A percentile compares a stretch with the other conserved stretches of the same genome.
Evolutionary conservation across 805 yeast genomes (phyloP).

Genomic region (Lipomyces sp.): DNA sequence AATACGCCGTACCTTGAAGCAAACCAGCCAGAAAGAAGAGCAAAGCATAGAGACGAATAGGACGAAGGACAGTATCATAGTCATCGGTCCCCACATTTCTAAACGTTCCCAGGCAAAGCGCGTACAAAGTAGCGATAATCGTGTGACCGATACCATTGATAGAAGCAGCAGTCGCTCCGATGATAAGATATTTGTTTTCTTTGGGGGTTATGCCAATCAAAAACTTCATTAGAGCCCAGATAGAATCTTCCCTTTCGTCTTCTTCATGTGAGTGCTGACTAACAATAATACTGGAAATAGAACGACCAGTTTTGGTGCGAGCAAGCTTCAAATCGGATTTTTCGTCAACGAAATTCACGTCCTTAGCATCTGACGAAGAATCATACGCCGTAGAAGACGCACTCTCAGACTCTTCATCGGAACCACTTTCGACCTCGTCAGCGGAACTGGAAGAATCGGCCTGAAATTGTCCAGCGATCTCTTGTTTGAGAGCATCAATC

Average conservation of each 20-base stretch:
- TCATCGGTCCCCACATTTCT: neutral
- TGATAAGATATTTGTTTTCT: neutral
- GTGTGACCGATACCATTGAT: too few species aligned
- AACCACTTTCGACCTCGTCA: conserved; percentile 37
- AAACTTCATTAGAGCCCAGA: conserved; percentile 2
- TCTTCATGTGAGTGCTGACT: neutral
- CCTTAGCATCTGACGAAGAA: conserved; percentile 4
- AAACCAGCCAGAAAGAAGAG: conserved; percentile 23
- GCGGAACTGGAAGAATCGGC: neutral
- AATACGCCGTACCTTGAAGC: conserved; percentile 11
- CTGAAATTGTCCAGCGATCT: conserved; percentile 2
- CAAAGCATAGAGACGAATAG: conserved; percentile 27
- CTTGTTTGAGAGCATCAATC: conserved; percentile 14
- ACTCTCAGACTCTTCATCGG: neutral
- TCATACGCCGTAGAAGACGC: conserved; percentile 4
- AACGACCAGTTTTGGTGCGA: conserved; percentile 9
- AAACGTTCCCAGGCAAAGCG: too few species aligned
- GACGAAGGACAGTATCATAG: conserved; percentile 30
- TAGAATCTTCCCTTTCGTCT: neutral
- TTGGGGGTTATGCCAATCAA: conserved; percentile 4
- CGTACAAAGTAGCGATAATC: too few species aligned
- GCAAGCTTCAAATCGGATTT: conserved; percentile 3
- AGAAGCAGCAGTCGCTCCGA: neutral
- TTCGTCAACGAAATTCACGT: neutral
- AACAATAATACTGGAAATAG: conserved; percentile 14